Conservation (phyloP, 352 stramenopile species). For the Globisporangium orthogonon region DNA sequence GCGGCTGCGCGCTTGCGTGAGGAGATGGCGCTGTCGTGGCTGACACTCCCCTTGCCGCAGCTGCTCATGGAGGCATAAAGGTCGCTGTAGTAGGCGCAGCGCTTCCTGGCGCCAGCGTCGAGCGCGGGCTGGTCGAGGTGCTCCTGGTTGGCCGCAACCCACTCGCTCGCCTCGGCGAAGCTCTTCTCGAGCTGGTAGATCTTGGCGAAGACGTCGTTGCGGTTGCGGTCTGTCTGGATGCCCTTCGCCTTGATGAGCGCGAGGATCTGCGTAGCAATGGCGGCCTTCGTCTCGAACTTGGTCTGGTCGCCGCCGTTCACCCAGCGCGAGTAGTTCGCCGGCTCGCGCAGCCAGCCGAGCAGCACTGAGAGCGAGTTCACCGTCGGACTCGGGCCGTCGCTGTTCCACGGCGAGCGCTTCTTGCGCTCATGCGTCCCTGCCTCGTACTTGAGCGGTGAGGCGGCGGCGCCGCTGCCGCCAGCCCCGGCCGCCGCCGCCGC, state of each 20-base stretch:
- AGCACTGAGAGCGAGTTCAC: slow-evolving; percentile 13
- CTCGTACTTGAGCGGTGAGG: slow-evolving; percentile 1
- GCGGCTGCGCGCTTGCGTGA: slow-evolving; percentile 5
- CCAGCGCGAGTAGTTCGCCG: slow-evolving; percentile 15
- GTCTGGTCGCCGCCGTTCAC: slow-evolving; percentile 10
- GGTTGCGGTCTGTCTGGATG: slow-evolving; percentile 14
- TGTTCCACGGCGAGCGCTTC: slow-evolving; percentile 15
- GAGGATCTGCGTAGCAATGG: slow-evolving; percentile 12
- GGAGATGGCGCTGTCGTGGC: neutral
- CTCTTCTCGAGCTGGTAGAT: slow-evolving; percentile 18
- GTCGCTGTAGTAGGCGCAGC: slow-evolving; percentile 14
- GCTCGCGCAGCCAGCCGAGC: slow-evolving; percentile 12
- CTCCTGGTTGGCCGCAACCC: slow-evolving; percentile 6
- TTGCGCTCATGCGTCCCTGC: slow-evolving; percentile 8
- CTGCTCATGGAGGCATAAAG: slow-evolving; percentile 9
- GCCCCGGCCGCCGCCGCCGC: too few species aligned
- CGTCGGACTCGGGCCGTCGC: slow-evolving; percentile 7
- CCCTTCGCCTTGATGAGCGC: slow-evolving; percentile 8
- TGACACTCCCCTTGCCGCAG: neutral
- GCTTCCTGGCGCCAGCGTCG: slow-evolving; percentile 3
- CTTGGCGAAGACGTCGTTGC: slow-evolving; percentile 17
- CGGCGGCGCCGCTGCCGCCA: neutral
- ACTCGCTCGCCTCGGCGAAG: slow-evolving; percentile 11
- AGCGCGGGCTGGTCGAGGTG: slow-evolving; percentile 1
- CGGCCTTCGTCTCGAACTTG: slow-evolving; percentile 13